Conservation (phyloP, 169 alveolate genomes). For the Plasmodium berghei region DNA sequence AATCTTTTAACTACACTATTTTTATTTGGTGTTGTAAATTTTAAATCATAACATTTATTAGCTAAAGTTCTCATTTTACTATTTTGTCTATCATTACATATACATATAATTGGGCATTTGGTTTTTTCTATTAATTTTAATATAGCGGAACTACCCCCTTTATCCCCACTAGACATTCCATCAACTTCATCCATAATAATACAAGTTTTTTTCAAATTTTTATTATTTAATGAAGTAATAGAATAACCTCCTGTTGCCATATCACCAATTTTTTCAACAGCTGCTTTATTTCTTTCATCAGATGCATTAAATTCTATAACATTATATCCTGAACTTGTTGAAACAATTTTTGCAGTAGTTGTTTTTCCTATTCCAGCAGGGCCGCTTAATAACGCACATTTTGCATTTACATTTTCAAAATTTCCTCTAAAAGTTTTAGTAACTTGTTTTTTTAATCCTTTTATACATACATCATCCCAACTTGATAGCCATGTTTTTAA, state of each 20-base stretch:
- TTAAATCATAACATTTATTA: conserved; percentile 95
- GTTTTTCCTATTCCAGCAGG: conserved; percentile 99
- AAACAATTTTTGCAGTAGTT: conserved; percentile 94
- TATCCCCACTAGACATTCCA: conserved; percentile 98
- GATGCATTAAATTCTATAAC: conserved; percentile 97
- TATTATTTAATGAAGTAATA: conserved; percentile 51
- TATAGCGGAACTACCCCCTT: conserved; percentile 97
- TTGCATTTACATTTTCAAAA: conserved; percentile 89
- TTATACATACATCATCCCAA: conserved; percentile 94
- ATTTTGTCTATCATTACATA: conserved; percentile 94
- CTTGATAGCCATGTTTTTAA: conserved; percentile 94
- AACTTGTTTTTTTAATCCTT: conserved; percentile 86
- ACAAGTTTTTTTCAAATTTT: conserved; percentile 83
- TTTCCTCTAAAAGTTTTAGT: conserved; percentile 54
- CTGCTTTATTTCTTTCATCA: conserved; percentile 95
- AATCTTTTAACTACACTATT: conserved; percentile 89
- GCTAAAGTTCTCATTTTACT: conserved; percentile 88
- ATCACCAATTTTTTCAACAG: conserved; percentile 89
- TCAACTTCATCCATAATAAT: conserved; percentile 98
- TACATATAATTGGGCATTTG: conserved; percentile 96
- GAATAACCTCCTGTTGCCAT: conserved; percentile 88
- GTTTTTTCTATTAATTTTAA: conserved; percentile 94
- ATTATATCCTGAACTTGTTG: conserved; percentile 91
- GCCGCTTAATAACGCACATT: conserved; percentile 96
- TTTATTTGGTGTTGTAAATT: conserved; percentile 92